These are phyloP conservation scores for Kodamaea alishanica DNA, from an alignment of 1,139 yeast species.

Conservation along the genomic window DNA sequence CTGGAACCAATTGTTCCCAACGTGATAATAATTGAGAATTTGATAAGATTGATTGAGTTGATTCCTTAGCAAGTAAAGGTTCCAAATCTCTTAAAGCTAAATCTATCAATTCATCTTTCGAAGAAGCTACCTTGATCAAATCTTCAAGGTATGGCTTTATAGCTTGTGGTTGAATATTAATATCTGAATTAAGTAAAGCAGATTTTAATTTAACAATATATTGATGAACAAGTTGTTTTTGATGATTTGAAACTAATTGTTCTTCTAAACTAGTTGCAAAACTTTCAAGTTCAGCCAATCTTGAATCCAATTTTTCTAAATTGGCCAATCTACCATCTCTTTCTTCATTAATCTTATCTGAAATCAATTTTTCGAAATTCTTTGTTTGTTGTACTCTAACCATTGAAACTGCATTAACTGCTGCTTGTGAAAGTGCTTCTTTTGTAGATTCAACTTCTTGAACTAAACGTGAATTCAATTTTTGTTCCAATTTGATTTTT, in stretches of 20 bases:
- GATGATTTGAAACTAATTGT: slow-evolving; percentile 54
- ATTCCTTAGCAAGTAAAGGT: slow-evolving; percentile 44
- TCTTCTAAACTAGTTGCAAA: slow-evolving; percentile 57
- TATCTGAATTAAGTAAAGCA: slow-evolving; percentile 34
- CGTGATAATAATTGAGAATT: slow-evolving; percentile 66
- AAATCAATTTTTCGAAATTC: slow-evolving; percentile 62
- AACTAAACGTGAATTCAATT: slow-evolving; percentile 56
- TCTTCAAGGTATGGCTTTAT: slow-evolving; percentile 46
- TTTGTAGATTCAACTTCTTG: slow-evolving; percentile 70
- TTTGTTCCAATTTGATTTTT: slow-evolving; percentile 59
- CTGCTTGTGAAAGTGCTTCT: slow-evolving; percentile 66
- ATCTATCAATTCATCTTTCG: slow-evolving; percentile 39
- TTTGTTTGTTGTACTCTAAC: slow-evolving; percentile 70
- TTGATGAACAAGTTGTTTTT: slow-evolving; percentile 54
- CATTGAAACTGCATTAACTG: slow-evolving; percentile 71
- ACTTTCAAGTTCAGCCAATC: slow-evolving; percentile 57
- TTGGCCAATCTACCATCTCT: slow-evolving; percentile 77
- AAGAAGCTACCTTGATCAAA: slow-evolving; percentile 39
- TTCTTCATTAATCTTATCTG: slow-evolving; percentile 69
- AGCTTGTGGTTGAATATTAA: slow-evolving; percentile 27
- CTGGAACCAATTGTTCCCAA: slow-evolving; percentile 78
- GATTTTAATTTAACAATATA: slow-evolving; percentile 53
- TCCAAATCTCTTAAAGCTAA: slow-evolving; percentile 37
- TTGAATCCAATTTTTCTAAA: slow-evolving; percentile 55
- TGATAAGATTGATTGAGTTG: slow-evolving; percentile 58